phyloP scores from a whole-genome alignment of 75 land plant genomes.

The Ceratopteris richardii region DNA sequence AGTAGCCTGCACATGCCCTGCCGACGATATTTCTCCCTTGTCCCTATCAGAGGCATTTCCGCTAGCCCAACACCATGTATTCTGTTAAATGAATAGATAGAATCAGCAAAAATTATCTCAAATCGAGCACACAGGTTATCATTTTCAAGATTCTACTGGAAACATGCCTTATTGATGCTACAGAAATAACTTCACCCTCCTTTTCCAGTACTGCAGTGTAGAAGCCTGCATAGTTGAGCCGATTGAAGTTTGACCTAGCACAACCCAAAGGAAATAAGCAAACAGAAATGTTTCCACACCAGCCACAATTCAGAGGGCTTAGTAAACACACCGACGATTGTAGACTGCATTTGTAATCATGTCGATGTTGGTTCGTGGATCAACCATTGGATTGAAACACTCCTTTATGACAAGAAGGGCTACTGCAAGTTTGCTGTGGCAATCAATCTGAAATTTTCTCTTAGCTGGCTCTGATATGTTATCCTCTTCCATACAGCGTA shows the following conservation, averaged over 20 bases:
- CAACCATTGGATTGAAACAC: slow-evolving; percentile 74
- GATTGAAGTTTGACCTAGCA: slow-evolving; percentile 46
- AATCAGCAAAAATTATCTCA: not conserved
- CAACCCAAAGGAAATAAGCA: not conserved
- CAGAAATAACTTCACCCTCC: slow-evolving; percentile 51
- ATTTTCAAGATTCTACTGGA: not conserved
- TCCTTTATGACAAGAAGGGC: slow-evolving; percentile 72
- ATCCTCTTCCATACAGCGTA: slow-evolving; percentile 34
- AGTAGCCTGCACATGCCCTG: slow-evolving; percentile 85
- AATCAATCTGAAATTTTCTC: slow-evolving; percentile 48
- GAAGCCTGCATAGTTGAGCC: slow-evolving; percentile 53
- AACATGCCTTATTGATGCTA: slow-evolving; percentile 64
- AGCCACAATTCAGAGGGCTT: not conserved
- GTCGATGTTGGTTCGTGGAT: slow-evolving; percentile 66
- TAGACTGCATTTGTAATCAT: slow-evolving; percentile 73
- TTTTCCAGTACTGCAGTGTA: slow-evolving; percentile 60
- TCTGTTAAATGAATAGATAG: slow-evolving; percentile 16
- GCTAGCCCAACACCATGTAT: slow-evolving; percentile 62
- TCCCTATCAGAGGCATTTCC: slow-evolving; percentile 86
- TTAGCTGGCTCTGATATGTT: slow-evolving; percentile 34
- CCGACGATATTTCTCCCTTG: slow-evolving; percentile 58
- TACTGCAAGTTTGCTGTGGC: slow-evolving; percentile 59
- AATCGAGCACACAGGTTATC: too few species aligned
- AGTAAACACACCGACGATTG: slow-evolving; percentile 58
- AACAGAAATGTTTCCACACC: not conserved